A percentile compares a stretch with the other conserved stretches of the same genome.
Conservation (phyloP, 2,329 filamentous ascomycete genomes). For the Phaeophleospora eucalypticola region DNA sequence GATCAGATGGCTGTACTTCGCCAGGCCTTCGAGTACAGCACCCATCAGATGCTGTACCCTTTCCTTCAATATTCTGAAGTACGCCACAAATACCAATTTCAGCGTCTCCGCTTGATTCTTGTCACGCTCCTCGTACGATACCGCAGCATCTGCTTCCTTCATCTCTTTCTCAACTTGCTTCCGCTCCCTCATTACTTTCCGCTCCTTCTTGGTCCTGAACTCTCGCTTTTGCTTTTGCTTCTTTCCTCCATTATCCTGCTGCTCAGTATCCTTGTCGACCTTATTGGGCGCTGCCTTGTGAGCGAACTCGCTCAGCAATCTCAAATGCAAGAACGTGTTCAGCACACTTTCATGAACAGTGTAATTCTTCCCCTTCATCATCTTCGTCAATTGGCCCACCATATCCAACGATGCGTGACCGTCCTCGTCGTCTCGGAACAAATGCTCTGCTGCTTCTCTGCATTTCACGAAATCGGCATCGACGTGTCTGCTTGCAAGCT, state of each 20-base stretch:
- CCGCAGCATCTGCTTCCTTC: constrained; percentile 82
- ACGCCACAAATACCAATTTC: constrained; percentile 90
- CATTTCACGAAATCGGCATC: constrained; percentile 77
- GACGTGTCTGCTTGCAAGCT: constrained; percentile 67
- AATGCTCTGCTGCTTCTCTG: constrained; percentile 68
- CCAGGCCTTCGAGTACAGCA: constrained; percentile 90
- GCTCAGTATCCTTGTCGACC: constrained; percentile 58
- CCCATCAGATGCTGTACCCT: constrained; percentile 83
- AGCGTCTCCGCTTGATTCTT: constrained; percentile 92
- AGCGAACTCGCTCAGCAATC: constrained; percentile 81
- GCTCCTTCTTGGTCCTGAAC: constrained; percentile 82
- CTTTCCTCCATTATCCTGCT: constrained; percentile 39
- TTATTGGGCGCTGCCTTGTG: constrained; percentile 75
- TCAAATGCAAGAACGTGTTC: constrained; percentile 85
- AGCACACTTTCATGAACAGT: constrained; percentile 77
- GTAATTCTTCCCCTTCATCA: constrained; percentile 89
- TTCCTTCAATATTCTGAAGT: constrained; percentile 89
- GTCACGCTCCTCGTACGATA: constrained; percentile 88
- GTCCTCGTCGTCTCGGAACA: constrained; percentile 86
- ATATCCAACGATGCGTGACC: constrained; percentile 84
- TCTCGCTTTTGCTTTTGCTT: constrained; percentile 74
- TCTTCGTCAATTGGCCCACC: constrained; percentile 78
- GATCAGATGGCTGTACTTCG: constrained; percentile 92
- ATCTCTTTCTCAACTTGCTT: constrained; percentile 90
- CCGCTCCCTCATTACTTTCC: constrained; percentile 79